A percentile compares a stretch with the other conserved stretches of the same genome.
Evolutionary conservation across 768 basidiomycete genomes (phyloP).

Genomic region (Suillus tomentosus): DNA sequence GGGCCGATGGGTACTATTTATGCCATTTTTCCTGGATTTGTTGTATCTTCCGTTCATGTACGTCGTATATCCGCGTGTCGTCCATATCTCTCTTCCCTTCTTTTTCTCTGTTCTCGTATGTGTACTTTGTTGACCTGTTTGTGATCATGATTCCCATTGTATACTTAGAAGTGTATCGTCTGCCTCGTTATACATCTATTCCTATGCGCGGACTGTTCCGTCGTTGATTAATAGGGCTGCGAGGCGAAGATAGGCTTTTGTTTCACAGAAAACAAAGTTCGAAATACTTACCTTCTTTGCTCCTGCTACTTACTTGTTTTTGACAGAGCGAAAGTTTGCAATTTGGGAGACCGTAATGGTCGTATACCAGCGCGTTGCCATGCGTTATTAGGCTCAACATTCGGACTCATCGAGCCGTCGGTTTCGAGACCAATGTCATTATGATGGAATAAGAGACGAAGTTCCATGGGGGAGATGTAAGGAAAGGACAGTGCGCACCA

Average conservation of each 20-base stretch:
- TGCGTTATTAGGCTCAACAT: background rate
- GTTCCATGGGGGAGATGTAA: no score
- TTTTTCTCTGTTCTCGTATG: background rate
- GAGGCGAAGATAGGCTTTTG: background rate
- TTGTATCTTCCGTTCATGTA: slow-evolving; percentile 3
- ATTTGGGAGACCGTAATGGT: background rate
- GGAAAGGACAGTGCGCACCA: background rate
- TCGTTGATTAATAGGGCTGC: background rate
- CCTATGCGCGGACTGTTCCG: background rate
- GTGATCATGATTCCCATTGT: background rate
- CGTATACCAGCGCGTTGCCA: background rate
- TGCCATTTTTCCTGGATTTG: background rate
- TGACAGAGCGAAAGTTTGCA: background rate
- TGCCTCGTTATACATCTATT: background rate
- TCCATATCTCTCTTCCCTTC: background rate
- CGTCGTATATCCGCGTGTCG: background rate
- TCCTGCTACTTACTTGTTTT: background rate
- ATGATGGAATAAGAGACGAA: no score
- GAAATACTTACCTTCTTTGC: background rate
- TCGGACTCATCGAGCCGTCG: background rate
- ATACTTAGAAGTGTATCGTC: background rate
- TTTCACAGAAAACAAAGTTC: background rate
- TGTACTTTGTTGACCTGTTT: background rate
- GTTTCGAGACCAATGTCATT: background rate
- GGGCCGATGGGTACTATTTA: background rate